A percentile compares a stretch with the other conserved stretches of the same genome.
Evolutionary conservation across 192 early-diverging fungal genomes (phyloP).

Genomic region (Backusella tuberculispora): DNA sequence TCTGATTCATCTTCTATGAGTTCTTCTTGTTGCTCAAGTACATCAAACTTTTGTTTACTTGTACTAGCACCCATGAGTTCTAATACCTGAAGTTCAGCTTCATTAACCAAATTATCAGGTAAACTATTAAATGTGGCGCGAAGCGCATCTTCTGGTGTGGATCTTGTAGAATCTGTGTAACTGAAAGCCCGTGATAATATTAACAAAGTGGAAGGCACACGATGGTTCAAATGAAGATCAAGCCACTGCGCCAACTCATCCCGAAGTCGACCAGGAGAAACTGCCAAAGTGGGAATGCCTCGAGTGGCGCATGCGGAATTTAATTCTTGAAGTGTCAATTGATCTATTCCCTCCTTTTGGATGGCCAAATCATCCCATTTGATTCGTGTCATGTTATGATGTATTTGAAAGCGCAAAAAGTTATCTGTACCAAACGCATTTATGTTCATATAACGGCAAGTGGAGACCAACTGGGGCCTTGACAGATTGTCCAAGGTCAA

Average conservation of each 20-base stretch:
- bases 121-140: constrained; percentile 86
- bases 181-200: constrained; percentile 88
- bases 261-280: constrained; percentile 83
- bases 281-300: constrained; percentile 85
- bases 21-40: constrained; percentile 93
- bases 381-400: constrained; percentile 78
- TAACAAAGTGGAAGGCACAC: constrained; percentile 85
- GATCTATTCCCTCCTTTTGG: constrained; percentile 78
- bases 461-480: constrained; percentile 93
- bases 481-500: constrained; percentile 92
- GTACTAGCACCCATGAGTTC: constrained; percentile 85
- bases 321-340: constrained; percentile 82
- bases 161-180: constrained; percentile 52
- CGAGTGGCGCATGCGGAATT: constrained; percentile 83
- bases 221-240: constrained; percentile 87
- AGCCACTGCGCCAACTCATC: constrained; percentile 89
- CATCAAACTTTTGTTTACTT: constrained; percentile 86
- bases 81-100: constrained; percentile 82
- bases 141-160: constrained; percentile 68
- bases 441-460: constrained; percentile 94
- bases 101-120: constrained; percentile 84
- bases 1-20: constrained; percentile 89
- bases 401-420: constrained; percentile 88
- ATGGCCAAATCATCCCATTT: constrained; percentile 88
- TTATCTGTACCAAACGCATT: constrained; percentile 98